Conservation (phyloP, 768 basidiomycete genomes). For the Tephrocybe sp. region DNA sequence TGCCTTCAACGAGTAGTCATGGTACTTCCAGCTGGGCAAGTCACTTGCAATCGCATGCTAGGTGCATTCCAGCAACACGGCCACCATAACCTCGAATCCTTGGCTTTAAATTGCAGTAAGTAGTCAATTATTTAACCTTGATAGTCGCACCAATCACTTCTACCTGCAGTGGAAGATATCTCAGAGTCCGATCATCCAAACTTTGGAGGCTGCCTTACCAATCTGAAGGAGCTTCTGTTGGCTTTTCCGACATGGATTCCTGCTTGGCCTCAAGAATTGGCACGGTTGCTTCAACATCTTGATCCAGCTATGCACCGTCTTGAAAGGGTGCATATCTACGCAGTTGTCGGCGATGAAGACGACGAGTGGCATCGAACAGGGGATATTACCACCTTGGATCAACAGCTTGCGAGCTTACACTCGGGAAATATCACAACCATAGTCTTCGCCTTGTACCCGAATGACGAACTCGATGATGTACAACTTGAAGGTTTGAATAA, state of each 20-base stretch:
- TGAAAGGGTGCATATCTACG: neutral
- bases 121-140: neutral
- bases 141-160: neutral
- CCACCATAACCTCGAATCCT: neutral
- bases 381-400: neutral
- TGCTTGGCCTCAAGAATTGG: neutral
- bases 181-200: neutral
- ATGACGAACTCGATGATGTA: neutral
- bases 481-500: neutral
- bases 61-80: neutral
- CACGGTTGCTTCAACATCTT: neutral
- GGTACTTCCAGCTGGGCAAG: neutral
- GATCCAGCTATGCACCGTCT: constrained; percentile 2
- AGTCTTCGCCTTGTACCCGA: neutral
- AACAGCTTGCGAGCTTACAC: neutral
- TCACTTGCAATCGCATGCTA: neutral
- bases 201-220: neutral
- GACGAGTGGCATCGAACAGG: neutral
- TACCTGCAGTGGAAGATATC: constrained; percentile 3
- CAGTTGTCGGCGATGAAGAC: neutral
- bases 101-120: constrained; percentile 4
- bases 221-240: neutral
- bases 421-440: neutral
- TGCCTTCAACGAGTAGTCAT: constrained; percentile 3
- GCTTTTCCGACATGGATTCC: constrained; percentile 1